Conservation (phyloP, 2,329 filamentous ascomycete genomes). For the Pseudocercospora vitis region DNA sequence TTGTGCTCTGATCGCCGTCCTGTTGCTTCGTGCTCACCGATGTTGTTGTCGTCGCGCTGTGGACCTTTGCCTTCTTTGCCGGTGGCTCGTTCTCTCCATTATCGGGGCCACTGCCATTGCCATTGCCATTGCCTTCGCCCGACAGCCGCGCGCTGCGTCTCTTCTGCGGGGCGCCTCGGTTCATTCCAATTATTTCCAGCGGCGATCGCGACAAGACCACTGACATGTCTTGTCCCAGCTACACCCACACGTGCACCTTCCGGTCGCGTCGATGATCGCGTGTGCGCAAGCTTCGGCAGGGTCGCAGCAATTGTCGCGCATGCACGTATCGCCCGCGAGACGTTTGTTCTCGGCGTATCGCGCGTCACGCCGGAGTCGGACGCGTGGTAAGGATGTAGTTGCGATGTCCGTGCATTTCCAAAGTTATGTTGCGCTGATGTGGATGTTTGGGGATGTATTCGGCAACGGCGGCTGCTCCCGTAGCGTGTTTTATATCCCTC, state of each 20-base stretch:
- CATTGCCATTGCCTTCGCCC: constrained; percentile 45
- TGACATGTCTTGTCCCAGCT: constrained; percentile 35
- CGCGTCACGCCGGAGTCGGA: neutral
- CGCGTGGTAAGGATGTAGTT: constrained; percentile 7
- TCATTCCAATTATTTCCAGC: constrained; percentile 50
- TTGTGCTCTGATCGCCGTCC: constrained; percentile 28
- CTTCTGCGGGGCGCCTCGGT: constrained; percentile 48
- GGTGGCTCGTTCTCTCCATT: constrained; percentile 46
- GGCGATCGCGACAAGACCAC: constrained; percentile 43
- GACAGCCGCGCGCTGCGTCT: constrained; percentile 48
- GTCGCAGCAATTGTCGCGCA: constrained; percentile 16
- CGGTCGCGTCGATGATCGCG: constrained; percentile 12
- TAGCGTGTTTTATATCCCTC: no score
- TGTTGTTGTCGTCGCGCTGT: constrained; percentile 35
- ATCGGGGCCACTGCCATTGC: constrained; percentile 44
- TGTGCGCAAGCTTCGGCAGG: constrained; percentile 17
- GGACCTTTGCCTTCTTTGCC: constrained; percentile 45
- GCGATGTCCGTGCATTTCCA: constrained; percentile 6
- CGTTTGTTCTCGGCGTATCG: neutral
- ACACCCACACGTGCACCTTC: constrained; percentile 3
- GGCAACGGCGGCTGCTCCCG: no score
- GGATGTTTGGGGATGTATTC: no score
- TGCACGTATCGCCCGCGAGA: constrained; percentile 5
- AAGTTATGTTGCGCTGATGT: constrained; percentile 5
- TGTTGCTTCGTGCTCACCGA: constrained; percentile 39